A percentile compares a stretch with the other conserved stretches of the same genome.
phyloP scores from a whole-genome alignment of 139 green algal species.

The Coccomyxa sp. region DNA sequence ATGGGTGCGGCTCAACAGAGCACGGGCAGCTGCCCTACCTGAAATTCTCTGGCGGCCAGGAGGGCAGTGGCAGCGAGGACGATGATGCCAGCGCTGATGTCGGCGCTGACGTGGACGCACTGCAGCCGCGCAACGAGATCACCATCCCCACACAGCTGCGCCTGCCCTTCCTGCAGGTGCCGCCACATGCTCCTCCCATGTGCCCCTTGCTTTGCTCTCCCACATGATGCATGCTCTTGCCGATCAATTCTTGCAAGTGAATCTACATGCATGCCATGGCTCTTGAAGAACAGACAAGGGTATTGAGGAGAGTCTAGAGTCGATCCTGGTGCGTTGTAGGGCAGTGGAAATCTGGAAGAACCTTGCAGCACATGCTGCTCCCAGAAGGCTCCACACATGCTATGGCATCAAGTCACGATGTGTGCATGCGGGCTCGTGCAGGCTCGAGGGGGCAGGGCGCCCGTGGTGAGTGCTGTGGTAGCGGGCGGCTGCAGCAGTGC shows the following conservation, averaged over 20 bases:
- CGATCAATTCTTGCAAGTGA: too few species aligned
- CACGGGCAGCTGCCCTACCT: slow-evolving; percentile 46
- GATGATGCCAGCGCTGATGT: background rate
- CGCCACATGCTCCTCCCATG: background rate
- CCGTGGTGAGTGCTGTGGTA: slow-evolving; percentile 51
- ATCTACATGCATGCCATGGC: too few species aligned
- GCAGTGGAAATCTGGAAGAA: too few species aligned
- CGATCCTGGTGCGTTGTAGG: too few species aligned
- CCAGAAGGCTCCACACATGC: too few species aligned
- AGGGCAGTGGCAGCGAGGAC: background rate
- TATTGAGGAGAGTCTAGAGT: too few species aligned
- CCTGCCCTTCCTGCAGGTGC: slow-evolving; percentile 35
- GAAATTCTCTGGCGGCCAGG: background rate
- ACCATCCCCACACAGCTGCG: slow-evolving; percentile 29
- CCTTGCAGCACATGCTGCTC: too few species aligned
- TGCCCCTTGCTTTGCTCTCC: too few species aligned
- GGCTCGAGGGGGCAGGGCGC: slow-evolving; percentile 16
- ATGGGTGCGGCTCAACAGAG: slow-evolving; percentile 55
- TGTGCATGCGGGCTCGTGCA: background rate
- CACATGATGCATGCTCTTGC: too few species aligned
- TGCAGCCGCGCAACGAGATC: slow-evolving; percentile 5
- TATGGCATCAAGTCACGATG: too few species aligned
- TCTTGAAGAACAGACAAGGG: too few species aligned
- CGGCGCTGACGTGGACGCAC: background rate
- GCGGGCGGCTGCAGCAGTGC: slow-evolving; percentile 50